Evolutionary conservation across 1,284 basidiomycete species (phyloP).

Genomic region (Ustilago shanxiensis): DNA sequence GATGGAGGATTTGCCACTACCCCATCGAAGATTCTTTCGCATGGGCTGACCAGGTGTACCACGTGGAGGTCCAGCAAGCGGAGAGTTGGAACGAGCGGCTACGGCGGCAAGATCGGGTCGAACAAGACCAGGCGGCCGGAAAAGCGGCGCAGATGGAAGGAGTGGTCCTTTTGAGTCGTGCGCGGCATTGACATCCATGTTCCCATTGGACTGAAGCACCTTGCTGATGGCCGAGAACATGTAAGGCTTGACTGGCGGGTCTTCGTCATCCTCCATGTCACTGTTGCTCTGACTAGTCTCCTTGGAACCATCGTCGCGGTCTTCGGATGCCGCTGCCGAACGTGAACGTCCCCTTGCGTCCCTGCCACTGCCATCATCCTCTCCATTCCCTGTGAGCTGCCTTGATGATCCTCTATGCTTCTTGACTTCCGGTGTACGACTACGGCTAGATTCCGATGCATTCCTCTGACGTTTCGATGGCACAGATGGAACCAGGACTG

Average conservation of each 20-base stretch:
- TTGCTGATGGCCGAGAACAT: constrained; percentile 54
- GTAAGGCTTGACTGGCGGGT: constrained; percentile 33
- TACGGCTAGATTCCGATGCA: constrained; percentile 44
- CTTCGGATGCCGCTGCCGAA: constrained; percentile 34
- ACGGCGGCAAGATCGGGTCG: constrained; percentile 40
- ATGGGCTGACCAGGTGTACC: constrained; percentile 59
- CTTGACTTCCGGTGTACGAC: constrained; percentile 46
- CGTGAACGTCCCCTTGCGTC: constrained; percentile 33
- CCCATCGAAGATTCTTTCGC: constrained; percentile 67
- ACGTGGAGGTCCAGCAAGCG: constrained; percentile 52
- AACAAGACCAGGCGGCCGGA: constrained; percentile 31
- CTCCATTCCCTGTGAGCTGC: constrained; percentile 13
- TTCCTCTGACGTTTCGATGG: constrained; percentile 39
- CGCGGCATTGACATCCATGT: constrained; percentile 10
- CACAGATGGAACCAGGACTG: constrained; percentile 25
- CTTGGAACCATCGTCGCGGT: constrained; percentile 16
- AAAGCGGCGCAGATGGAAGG: constrained; percentile 32
- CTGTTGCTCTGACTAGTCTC: constrained; percentile 39
- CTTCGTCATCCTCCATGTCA: constrained; percentile 35
- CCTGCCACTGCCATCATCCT: constrained; percentile 40
- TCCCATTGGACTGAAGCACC: constrained; percentile 38
- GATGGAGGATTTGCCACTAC: constrained; percentile 63
- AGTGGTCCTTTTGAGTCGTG: constrained; percentile 34
- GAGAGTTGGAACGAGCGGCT: constrained; percentile 50
- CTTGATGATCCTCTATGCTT: constrained; percentile 30